Evolutionary conservation across 345 rosid species (phyloP).

Genomic region (Ricinus communis): DNA sequence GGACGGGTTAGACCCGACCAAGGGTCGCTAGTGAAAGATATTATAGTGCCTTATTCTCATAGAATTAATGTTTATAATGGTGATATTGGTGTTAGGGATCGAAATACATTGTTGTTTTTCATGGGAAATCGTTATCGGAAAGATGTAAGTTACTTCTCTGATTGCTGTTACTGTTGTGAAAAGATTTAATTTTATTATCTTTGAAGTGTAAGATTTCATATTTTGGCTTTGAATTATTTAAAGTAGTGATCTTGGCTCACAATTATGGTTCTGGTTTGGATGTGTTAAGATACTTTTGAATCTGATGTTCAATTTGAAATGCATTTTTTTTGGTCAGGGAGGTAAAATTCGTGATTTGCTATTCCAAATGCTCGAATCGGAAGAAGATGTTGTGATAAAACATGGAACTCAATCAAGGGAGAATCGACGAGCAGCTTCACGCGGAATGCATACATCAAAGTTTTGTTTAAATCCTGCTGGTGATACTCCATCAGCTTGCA

Average conservation of each 20-base stretch:
- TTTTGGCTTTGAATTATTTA: not conserved
- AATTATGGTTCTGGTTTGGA: not conserved
- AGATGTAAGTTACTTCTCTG: constrained; percentile 55
- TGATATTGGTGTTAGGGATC: constrained; percentile 53
- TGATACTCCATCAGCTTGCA: constrained; percentile 97
- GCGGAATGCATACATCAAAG: constrained; percentile 92
- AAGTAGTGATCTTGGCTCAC: not conserved
- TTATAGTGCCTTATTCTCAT: constrained; percentile 85
- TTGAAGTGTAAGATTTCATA: not conserved
- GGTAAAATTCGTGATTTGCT: constrained; percentile 93
- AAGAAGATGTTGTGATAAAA: constrained; percentile 73
- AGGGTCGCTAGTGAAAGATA: constrained; percentile 89
- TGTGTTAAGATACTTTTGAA: too few relatives aligned
- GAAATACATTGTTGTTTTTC: constrained; percentile 81
- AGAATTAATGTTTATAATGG: constrained; percentile 71
- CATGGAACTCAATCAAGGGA: constrained; percentile 98
- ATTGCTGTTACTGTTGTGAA: too few relatives aligned
- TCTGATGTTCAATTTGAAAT: constrained; percentile 16
- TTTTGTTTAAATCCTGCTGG: constrained; percentile 99
- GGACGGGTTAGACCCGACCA: constrained; percentile 81
- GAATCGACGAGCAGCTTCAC: constrained; percentile 83
- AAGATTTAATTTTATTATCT: too few relatives aligned
- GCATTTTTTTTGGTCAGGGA: constrained; percentile 46
- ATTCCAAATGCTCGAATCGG: constrained; percentile 79
- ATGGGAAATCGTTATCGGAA: constrained; percentile 97